Base-by-base conservation (phyloP, 805 yeast species). In the Pichia kluyveri region DNA sequence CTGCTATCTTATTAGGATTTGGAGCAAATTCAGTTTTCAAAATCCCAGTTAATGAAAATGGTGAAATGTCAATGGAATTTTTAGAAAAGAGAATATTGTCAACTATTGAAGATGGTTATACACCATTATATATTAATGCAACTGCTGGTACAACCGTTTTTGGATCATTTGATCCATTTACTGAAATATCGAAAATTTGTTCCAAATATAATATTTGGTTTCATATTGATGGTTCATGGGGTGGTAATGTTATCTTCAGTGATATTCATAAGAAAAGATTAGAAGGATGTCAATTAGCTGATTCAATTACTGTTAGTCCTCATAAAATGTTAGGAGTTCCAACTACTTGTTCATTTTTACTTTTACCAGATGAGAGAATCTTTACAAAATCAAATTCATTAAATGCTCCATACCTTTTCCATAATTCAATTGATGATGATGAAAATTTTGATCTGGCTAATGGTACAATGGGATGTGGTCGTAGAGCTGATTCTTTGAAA, bases 281-380 rank as follows among this genome's bases (percentile, higher is more conserved):
- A 51, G 59, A 63, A 17, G 96, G 96, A 1, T 62, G 76, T 32
- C 75, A 83, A 40, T 59, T 72, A 19, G 95, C 93, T 1, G 77
- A 86, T 62, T 82, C 90, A 11, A 71, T 86, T 48, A 86, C 96
- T 2, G 75, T 80, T 23, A 87, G 86, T 59, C 96, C 96, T 4
- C 96, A 86, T 68, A 86, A 86, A 59, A 80, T 84, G 86, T 72
- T 86, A 40, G 96, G 96, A n/a, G 86, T 84, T 14, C 95, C 96
- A 46, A 77, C 77, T 31, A 81, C 86, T 0, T 77, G 83, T 56
- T 83, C 91, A 17, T 86, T 87, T 61, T 66, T 86, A 49, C 69
- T 86, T 42, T 69, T 86, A 8, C 93, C 93, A 1, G 80, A 86
- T 57, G 82, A 78, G 41, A 59, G 76, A 26, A 63, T 72, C 5